phyloP scores from a whole-genome alignment of 148 eudicot species.

The Rhododendron henanense region DNA sequence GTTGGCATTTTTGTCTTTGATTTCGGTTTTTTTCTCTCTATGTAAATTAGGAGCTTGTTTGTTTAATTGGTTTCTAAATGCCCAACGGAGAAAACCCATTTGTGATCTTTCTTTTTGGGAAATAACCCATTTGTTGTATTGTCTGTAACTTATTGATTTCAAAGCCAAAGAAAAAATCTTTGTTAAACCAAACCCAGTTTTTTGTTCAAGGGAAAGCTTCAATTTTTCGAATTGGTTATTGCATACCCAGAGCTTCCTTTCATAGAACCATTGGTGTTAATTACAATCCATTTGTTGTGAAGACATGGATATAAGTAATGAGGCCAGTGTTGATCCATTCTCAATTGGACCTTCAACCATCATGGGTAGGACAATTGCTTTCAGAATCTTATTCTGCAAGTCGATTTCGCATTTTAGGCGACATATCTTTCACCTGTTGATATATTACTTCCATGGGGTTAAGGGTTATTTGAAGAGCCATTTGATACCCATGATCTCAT shows the following conservation, averaged over 20 bases:
- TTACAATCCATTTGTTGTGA: neutral
- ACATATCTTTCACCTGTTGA: slow-evolving; percentile 31
- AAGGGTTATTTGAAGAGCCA: slow-evolving; percentile 23
- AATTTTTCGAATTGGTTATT: neutral
- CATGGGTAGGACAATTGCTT: slow-evolving; percentile 82
- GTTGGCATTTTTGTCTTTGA: neutral
- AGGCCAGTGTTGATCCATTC: slow-evolving; percentile 71
- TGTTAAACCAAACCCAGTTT: neutral
- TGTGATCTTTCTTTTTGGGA: neutral
- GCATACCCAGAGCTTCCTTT: neutral
- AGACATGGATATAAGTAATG: slow-evolving; percentile 81
- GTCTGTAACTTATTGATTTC: neutral
- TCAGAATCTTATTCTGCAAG: slow-evolving; percentile 72
- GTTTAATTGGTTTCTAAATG: neutral
- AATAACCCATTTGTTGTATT: neutral
- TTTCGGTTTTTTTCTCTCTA: neutral
- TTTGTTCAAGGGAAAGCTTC: neutral
- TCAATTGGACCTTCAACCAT: slow-evolving; percentile 73
- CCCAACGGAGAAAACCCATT: neutral
- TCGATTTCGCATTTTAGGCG: slow-evolving; percentile 67
- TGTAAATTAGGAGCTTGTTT: neutral
- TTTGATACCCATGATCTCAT: slow-evolving; percentile 62
- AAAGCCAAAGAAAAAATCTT: neutral
- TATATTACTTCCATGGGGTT: slow-evolving; percentile 28
- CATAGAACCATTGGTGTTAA: neutral